Base-by-base conservation (phyloP, 345 rosid species). In the Stellera chamaejasme region DNA sequence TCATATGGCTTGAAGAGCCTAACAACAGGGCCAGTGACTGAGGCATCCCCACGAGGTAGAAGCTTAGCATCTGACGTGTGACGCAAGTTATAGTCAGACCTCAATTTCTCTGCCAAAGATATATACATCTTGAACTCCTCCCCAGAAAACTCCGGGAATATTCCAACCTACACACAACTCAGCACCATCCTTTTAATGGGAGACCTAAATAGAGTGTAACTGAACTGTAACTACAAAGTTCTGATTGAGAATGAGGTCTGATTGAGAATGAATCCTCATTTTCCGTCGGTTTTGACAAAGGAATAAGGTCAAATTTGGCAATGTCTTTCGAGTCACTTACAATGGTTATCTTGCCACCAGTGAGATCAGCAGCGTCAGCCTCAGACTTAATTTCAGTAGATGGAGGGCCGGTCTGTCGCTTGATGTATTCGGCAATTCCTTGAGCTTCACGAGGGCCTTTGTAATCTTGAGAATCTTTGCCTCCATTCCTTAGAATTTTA, bases 1-100 rank as follows among this genome's bases (percentile, higher is more conserved):
- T 93, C 97, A 67, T 89, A 93, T 68, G 97, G 99, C 86, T 93
- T 93, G 73, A 89, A 83, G 66, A 93, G 73, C 80, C 97, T 90
- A 55, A 93, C 87, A 1, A 85, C 54, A 44, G 99, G 97, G 11
- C 96, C 97, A 15, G 84, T 10, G 23, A 83, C 82, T 7, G 93
- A 79, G 50, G 88, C 66, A 2, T 93, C 99, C 32, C 99, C 97
- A 43, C 82, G 84, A 23, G 99, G 92, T 74, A 93, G 96, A 68
- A 77, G 73, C 72, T 93, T 90, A 23, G 92, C 95, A 72, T 87
- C 82, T 73, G 66, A 60, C 65, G 95, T 80, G 59, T 93, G 99
- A 66, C 85, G 87, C 63, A 93, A 89, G 11, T 80, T 90, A 66
- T 90, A 90, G 54, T 93, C 97, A 27, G 92, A 79, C 7, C 97